Evolutionary conservation across 495 filamentous ascomycete species (phyloP), one percentile per base, ranked within the genome.

Genomic region (Trichoderma virens): DNA sequence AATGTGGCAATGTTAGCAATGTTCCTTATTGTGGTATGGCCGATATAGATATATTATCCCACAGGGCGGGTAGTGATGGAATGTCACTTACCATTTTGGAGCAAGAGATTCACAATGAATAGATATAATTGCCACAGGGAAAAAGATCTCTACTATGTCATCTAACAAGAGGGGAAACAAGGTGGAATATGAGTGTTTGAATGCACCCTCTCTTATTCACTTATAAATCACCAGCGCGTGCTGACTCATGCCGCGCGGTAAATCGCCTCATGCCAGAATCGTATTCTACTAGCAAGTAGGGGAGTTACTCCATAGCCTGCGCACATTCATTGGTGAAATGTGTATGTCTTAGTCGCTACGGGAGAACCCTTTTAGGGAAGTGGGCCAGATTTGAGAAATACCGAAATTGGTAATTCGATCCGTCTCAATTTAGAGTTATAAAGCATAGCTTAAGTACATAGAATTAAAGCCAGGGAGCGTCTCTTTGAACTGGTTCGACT

Each of bases 181-280:
- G 18, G 18, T 23, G n/a, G 4, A 47, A 7, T n/a, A 47, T 25
- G 34, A 20, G 8, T 23, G 9, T 47, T 6, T 47, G 18, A 20
- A 20, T 1, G 16, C 43, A 23, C 18, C 18, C 20, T 20, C 34
- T 20, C 30, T 11, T 28, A 56, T 9, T 28, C 23, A 28, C 23
- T 31, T 27, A 56, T 16, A 16, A 16, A 56, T 56, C 51, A 28
- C 14, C 6, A 2, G 25, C 23, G 16, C 25, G 16, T 16, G 25
- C 23, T 56, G 51, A 30, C 5, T 56, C 51, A 56, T 56, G 25
- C 51, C 51, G 25, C 51, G 51, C 51, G 51, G 51, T 56, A 28
- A 28, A 16, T 56, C 20, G 51, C 43, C 9, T 9, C 18, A n/a
- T n/a, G 43, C 43, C 9, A 20, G 43, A 3, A 47, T 25, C 43